Evolutionary conservation across 2,329 filamentous ascomycete genomes (phyloP).

Genomic region (Phaeosphaeriaceae sp.): DNA sequence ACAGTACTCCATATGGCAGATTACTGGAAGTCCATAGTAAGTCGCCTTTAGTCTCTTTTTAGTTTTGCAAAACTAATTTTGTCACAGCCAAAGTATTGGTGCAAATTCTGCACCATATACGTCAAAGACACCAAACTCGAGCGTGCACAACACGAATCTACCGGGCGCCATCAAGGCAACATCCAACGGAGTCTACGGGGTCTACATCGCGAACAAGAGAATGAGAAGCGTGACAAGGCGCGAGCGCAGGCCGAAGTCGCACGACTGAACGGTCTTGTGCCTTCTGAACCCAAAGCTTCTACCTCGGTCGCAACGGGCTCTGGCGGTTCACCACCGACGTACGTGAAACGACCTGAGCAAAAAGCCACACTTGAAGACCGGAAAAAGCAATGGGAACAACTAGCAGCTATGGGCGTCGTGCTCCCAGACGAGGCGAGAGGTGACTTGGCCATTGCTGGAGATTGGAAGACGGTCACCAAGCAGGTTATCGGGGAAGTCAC

Average conservation of each 20-base stretch:
- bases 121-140: constrained; percentile 93
- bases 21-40: constrained; percentile 94
- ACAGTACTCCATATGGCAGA: constrained; percentile 80
- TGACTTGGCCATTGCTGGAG: constrained; percentile 86
- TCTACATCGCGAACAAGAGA: constrained; percentile 83
- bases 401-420: constrained; percentile 84
- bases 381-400: constrained; percentile 83
- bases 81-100: constrained; percentile 84
- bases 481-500: constrained; percentile 50
- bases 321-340: constrained; percentile 30
- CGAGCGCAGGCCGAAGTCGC: constrained; percentile 84
- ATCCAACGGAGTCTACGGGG: constrained; percentile 90
- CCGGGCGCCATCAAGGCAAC: constrained; percentile 80
- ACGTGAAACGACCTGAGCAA: constrained; percentile 46
- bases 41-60: constrained; percentile 13
- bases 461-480: constrained; percentile 77
- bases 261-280: constrained; percentile 78
- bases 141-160: constrained; percentile 86
- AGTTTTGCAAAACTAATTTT: constrained; percentile 8
- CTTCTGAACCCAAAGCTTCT: constrained; percentile 49
- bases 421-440: constrained; percentile 79
- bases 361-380: constrained; percentile 68
- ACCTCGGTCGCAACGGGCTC: constrained; percentile 37
- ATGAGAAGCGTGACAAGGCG: constrained; percentile 80
- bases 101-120: constrained; percentile 91